Evolutionary conservation across 345 rosid species (phyloP), one percentile per base, ranked within the genome.

Genomic region (Eucalyptus shirleyi): DNA sequence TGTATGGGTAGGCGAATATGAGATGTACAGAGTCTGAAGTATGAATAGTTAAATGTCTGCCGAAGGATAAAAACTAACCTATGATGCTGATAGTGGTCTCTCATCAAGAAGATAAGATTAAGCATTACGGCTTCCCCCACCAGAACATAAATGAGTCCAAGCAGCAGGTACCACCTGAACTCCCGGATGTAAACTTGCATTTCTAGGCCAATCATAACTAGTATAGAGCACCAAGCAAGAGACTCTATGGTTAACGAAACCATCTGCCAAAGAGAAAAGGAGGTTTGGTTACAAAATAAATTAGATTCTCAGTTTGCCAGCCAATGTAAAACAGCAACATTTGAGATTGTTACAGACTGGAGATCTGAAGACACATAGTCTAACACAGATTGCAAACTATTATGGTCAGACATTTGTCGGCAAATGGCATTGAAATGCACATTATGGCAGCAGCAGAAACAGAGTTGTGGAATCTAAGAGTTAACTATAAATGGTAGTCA

Each of bases 101-200:
- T 96, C 90, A 95, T 90, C 47, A 94, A 91, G 40, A 97, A 92
- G 86, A 96, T 87, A 87, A 96, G 94, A 91, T 96, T 97, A 89
- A 98, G 95, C 90, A 97, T 92, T 88, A 95, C 99, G 88, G 95
- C 96, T 92, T 97, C 95, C 72, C 96, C 98, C 69, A 96, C 97
- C 93, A 98, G 93, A 91, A 95, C 96, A 92, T 97, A 98, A 86
- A 96, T 85, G 55, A 97, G 92, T 37, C 96, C 99, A 86, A 98
- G 97, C 82, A 97, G 94, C 51, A 98, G 96, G 92, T 94, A 96
- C 98, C 98, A 96, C 42, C 98, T 94, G 87, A 97, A 93, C 91
- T 97, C 97, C 32, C 91, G 90, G 87, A 96, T 91, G 89, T 98
- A 98, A 88, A 92, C 83, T 83, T 92, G 95, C 88, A 94, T 95